Evolutionary conservation across 2,329 filamentous ascomycete species (phyloP).

Genomic region (Stromatinia cepivora): DNA sequence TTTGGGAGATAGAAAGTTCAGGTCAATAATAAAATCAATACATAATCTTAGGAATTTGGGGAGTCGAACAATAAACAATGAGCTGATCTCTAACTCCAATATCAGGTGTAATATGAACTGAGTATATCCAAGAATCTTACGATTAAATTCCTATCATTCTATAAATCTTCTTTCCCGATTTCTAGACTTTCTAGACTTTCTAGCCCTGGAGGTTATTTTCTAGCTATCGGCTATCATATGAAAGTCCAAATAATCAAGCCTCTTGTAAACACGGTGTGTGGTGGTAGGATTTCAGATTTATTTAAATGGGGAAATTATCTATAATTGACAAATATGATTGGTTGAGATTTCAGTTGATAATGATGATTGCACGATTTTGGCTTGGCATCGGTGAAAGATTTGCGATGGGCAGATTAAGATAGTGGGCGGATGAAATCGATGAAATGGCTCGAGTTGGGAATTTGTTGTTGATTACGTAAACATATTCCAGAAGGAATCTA

Average conservation of each 20-base stretch:
- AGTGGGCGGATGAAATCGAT: background rate
- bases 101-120: constrained; percentile 4
- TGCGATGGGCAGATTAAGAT: background rate
- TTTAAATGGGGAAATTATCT: no score
- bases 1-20: background rate
- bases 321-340: background rate
- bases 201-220: background rate
- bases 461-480: background rate
- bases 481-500: background rate
- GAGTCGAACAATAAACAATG: background rate
- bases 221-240: background rate
- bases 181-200: constrained; percentile 13
- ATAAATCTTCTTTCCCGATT: background rate
- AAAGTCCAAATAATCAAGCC: background rate
- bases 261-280: background rate
- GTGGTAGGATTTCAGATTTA: background rate
- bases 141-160: background rate
- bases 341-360: background rate
- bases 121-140: constrained; percentile 4
- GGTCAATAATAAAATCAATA: background rate
- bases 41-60: background rate
- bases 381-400: constrained; percentile 18
- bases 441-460: background rate
- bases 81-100: background rate
- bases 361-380: background rate